These are phyloP conservation scores for Apiospora koreana DNA, from an alignment of 2,329 filamentous ascomycete genomes.

Conservation along the genomic window DNA sequence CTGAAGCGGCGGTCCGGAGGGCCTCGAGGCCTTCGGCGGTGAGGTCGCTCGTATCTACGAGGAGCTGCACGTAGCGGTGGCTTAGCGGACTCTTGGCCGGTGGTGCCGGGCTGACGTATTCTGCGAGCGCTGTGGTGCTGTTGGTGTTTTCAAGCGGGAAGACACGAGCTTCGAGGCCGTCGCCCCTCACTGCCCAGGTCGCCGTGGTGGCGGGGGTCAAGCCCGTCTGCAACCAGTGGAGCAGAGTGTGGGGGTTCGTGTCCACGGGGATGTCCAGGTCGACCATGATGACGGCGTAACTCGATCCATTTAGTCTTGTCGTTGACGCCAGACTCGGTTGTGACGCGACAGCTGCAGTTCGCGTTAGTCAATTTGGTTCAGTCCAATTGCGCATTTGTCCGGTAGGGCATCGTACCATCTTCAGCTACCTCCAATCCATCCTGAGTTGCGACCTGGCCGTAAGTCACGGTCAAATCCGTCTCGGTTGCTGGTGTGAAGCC, in stretches of 20 bases:
- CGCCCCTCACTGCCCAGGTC: constrained; percentile 22
- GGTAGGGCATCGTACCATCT: background rate
- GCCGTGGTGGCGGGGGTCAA: background rate
- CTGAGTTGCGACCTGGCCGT: constrained; percentile 17
- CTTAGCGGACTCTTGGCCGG: constrained; percentile 38
- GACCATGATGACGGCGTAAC: constrained; percentile 12
- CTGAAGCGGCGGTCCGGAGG: constrained; percentile 31
- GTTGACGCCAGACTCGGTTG: background rate
- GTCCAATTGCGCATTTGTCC: background rate
- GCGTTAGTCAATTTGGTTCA: background rate
- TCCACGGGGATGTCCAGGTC: constrained; percentile 9
- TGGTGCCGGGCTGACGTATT: constrained; percentile 40
- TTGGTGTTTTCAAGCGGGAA: constrained; percentile 15
- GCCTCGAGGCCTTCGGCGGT: constrained; percentile 25
- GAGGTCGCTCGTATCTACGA: constrained; percentile 38
- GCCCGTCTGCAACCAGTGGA: constrained; percentile 14
- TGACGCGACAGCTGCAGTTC: background rate
- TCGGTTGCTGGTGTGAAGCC: constrained; percentile 29
- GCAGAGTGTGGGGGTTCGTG: background rate
- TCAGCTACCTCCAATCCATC: background rate
- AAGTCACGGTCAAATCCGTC: constrained; percentile 29
- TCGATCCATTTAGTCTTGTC: background rate
- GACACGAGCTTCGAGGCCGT: background rate
- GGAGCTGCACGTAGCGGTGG: constrained; percentile 41
- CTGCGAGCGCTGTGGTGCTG: constrained; percentile 27